Evolutionary conservation across 2,329 filamentous ascomycete species (phyloP).

Genomic region (Xylariomycetidae sp.): DNA sequence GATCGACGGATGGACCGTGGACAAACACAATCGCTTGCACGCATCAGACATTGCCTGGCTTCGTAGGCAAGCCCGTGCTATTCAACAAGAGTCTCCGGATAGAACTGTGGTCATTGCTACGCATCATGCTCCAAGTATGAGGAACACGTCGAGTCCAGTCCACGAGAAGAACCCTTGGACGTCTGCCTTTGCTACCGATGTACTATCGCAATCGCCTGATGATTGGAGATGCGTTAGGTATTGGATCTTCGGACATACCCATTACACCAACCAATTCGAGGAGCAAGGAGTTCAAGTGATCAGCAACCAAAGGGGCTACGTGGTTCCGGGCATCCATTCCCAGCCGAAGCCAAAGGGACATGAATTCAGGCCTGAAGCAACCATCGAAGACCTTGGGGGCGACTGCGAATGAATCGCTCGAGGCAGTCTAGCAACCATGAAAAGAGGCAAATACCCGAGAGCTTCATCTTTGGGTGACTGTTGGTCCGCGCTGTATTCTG

Average conservation of each 20-base stretch:
- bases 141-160: slow-evolving; percentile 42
- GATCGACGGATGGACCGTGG: slow-evolving; percentile 45
- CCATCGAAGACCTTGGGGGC: too few species aligned
- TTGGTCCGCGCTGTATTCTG: too few species aligned
- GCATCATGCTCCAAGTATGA: slow-evolving; percentile 50
- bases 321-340: slow-evolving; percentile 22
- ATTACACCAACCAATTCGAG: slow-evolving; percentile 34
- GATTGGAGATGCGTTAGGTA: slow-evolving; percentile 28
- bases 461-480: too few species aligned
- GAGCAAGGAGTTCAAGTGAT: slow-evolving; percentile 31
- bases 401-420: too few species aligned
- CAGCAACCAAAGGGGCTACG: slow-evolving; percentile 40
- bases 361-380: too few species aligned
- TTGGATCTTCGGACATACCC: slow-evolving; percentile 46
- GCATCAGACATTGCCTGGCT: slow-evolving; percentile 46
- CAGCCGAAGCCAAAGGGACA: too few species aligned
- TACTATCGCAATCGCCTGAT: slow-evolving; percentile 20
- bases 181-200: slow-evolving; percentile 15
- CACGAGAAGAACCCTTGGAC: slow-evolving; percentile 40
- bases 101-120: slow-evolving; percentile 43
- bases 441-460: too few species aligned
- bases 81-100: slow-evolving; percentile 4
- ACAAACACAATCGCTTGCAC: slow-evolving; percentile 43
- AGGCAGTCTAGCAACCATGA: too few species aligned
- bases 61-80: slow-evolving; percentile 26